Evolutionary conservation across 108 stramenopile genomes (phyloP).

Genomic region (Pseudonitzschia multiseries): DNA sequence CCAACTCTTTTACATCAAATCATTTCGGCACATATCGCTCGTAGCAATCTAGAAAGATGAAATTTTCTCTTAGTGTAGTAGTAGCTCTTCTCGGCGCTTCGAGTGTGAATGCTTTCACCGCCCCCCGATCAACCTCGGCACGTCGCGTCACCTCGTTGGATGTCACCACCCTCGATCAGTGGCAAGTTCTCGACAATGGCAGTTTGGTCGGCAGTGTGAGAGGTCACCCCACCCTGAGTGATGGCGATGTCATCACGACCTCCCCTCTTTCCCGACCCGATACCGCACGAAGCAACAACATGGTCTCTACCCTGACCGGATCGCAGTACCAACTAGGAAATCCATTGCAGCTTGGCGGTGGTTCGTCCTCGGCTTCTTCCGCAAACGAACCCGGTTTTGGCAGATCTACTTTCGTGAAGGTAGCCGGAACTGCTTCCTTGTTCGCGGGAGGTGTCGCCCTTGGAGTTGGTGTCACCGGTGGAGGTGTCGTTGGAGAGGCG

Average conservation of each 20-base stretch:
- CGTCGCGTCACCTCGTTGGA: conserved; percentile 18
- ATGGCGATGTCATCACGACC: conserved; percentile 40
- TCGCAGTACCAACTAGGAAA: conserved; percentile 30
- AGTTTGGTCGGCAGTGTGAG: conserved; percentile 36
- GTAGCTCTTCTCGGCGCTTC: conserved; percentile 9
- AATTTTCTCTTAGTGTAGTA: conserved; percentile 21
- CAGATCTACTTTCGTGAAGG: conserved; percentile 23
- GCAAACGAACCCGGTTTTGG: conserved; percentile 26
- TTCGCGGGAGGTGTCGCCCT: conserved; percentile 33
- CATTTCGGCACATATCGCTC: background rate
- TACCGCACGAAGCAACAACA: conserved; percentile 6
- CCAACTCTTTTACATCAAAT: background rate
- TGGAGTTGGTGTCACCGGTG: conserved; percentile 20
- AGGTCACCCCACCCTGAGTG: conserved; percentile 27
- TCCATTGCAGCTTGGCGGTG: conserved; percentile 26
- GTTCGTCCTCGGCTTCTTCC: background rate
- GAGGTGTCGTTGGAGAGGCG: background rate
- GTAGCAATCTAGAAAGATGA: conserved; percentile 6
- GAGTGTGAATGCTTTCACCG: conserved; percentile 19
- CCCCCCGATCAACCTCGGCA: conserved; percentile 1
- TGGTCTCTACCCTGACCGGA: conserved; percentile 34
- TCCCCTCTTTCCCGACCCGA: conserved; percentile 32
- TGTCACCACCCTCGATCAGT: conserved; percentile 33
- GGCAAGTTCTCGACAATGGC: conserved; percentile 41
- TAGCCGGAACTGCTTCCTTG: conserved; percentile 17